Conservation (phyloP, 2,329 filamentous ascomycete genomes). For the Fusarium sarcochroum region DNA sequence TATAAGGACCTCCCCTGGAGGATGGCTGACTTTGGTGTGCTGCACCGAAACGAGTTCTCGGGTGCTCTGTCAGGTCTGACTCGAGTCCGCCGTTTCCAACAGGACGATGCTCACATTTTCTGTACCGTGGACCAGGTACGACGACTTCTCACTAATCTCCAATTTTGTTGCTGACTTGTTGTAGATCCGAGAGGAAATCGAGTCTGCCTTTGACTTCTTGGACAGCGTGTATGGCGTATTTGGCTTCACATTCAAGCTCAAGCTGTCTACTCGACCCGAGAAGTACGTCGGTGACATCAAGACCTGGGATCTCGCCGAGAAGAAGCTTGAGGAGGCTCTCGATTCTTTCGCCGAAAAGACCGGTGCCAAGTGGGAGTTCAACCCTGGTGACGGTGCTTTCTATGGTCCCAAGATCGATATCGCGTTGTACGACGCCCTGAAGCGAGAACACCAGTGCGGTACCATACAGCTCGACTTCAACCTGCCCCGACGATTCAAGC, state of each 20-base stretch:
- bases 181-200: conserved; percentile 68
- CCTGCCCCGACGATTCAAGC: conserved; percentile 65
- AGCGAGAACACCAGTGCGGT: conserved; percentile 72
- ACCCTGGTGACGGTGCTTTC: conserved; percentile 96
- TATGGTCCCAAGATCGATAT: conserved; percentile 99
- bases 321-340: conserved; percentile 82
- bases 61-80: conserved; percentile 93
- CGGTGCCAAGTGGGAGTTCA: conserved; percentile 85
- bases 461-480: conserved; percentile 97
- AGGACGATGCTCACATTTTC: conserved; percentile 98
- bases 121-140: conserved; percentile 67
- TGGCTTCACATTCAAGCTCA: conserved; percentile 84
- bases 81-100: conserved; percentile 92
- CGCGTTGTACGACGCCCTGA: conserved; percentile 89
- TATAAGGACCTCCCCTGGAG: conserved; percentile 90
- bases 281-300: conserved; percentile 89
- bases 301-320: conserved; percentile 92
- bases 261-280: conserved; percentile 90
- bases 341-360: conserved; percentile 76
- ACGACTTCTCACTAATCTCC: not conserved
- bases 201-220: conserved; percentile 89
- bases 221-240: conserved; percentile 77
- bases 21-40: conserved; percentile 94
- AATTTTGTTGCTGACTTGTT: conserved; percentile 16
- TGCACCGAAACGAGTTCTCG: conserved; percentile 96